Conservation (phyloP, 768 basidiomycete genomes). For the Naganishia onofrii region DNA sequence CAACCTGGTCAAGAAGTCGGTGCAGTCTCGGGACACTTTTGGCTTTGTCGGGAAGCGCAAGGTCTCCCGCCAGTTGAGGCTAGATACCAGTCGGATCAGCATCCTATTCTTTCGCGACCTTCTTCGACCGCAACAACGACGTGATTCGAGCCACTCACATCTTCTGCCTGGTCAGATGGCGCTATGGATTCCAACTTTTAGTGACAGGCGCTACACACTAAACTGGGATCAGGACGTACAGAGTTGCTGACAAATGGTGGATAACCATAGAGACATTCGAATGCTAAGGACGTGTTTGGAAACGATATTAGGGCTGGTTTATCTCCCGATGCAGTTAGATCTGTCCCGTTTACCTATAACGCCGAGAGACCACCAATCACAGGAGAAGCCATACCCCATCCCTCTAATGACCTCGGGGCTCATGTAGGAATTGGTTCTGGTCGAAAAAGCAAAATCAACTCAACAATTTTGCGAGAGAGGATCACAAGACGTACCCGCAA, state of each 20-base stretch:
- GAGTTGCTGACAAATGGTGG: constrained; percentile 89
- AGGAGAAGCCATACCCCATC: constrained; percentile 81
- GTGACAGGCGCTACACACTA: background rate
- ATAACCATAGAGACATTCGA: constrained; percentile 89
- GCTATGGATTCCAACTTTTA: constrained; percentile 55
- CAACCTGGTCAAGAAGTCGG: constrained; percentile 80
- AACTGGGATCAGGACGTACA: constrained; percentile 15
- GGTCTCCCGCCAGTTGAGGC: constrained; percentile 83
- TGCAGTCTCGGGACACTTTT: constrained; percentile 77
- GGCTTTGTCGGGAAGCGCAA: constrained; percentile 83
- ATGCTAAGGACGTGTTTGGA: constrained; percentile 56
- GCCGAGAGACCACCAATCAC: constrained; percentile 98
- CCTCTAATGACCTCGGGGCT: constrained; percentile 54
- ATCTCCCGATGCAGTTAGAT: background rate
- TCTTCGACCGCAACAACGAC: background rate
- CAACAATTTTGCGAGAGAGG: background rate
- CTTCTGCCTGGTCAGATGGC: constrained; percentile 93
- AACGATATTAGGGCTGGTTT: background rate
- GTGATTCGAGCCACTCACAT: constrained; percentile 55
- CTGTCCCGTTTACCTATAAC: constrained; percentile 63
- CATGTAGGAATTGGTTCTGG: constrained; percentile 52
- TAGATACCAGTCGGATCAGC: constrained; percentile 27
- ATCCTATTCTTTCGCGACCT: too few species aligned
- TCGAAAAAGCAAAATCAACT: constrained; percentile 10
- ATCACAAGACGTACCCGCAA: constrained; percentile 44